Conservation (phyloP, 2,329 filamentous ascomycete species). For the Exophiala calicioides region DNA sequence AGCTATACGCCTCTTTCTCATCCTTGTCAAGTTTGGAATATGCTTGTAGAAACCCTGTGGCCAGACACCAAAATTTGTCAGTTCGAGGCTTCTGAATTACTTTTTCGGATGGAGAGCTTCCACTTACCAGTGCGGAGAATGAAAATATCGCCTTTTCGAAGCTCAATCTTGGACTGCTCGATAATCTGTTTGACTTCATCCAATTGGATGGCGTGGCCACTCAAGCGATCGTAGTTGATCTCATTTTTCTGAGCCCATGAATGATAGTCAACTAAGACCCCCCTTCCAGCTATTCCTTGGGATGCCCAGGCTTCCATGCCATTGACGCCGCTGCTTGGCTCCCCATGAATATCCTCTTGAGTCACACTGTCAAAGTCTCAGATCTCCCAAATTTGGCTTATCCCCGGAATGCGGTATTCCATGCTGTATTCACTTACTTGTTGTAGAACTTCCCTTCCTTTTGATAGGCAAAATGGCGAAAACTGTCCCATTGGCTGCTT, state of each 20-base stretch:
- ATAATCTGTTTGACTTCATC: neutral
- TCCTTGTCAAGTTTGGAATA: neutral
- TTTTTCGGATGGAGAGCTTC: no score
- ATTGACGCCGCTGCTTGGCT: neutral
- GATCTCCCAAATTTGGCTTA: neutral
- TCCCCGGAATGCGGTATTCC: neutral
- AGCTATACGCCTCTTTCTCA: neutral
- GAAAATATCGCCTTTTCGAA: constrained; percentile 54
- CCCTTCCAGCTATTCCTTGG: neutral
- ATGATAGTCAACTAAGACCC: neutral
- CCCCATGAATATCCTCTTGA: neutral
- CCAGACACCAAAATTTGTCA: constrained; percentile 55
- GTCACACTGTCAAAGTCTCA: neutral
- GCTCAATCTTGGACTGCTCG: constrained; percentile 39
- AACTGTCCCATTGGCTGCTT: constrained; percentile 10
- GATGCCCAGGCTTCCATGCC: neutral
- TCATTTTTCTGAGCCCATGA: neutral
- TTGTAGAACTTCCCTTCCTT: constrained; percentile 2
- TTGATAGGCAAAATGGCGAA: constrained; percentile 11
- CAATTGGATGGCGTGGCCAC: neutral
- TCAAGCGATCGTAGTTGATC: neutral
- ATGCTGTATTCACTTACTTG: neutral
- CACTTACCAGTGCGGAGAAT: constrained; percentile 50
- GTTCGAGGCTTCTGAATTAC: constrained; percentile 47
- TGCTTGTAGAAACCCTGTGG: constrained; percentile 30